phyloP scores from a whole-genome alignment of 176 grass and related monocot species.

The Zizania latifolia region DNA sequence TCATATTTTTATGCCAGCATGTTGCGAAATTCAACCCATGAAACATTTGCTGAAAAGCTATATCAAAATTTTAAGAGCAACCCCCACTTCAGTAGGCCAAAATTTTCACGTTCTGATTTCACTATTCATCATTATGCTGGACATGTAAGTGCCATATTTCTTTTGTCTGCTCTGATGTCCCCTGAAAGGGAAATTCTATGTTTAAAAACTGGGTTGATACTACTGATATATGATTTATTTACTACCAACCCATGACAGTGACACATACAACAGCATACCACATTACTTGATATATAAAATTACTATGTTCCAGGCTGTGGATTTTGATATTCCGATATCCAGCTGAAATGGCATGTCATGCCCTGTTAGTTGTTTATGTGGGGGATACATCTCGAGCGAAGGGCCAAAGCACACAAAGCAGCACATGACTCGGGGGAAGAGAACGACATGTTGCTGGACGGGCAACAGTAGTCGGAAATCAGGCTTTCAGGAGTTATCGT shows the following conservation, averaged over 20 bases:
- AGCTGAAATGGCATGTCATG: not conserved
- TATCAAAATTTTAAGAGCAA: conserved; percentile 89
- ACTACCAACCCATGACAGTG: not conserved
- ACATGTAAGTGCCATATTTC: conserved; percentile 64
- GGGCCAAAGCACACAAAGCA: too few species aligned
- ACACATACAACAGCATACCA: not conserved
- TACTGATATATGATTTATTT: conserved; percentile 4
- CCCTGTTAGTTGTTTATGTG: too few species aligned
- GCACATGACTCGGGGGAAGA: too few species aligned
- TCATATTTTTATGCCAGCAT: conserved; percentile 60
- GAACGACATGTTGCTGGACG: too few species aligned
- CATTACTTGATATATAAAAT: not conserved
- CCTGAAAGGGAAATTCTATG: conserved; percentile 16
- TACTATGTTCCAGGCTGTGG: not conserved
- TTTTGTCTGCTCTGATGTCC: not conserved
- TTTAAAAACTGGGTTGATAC: not conserved
- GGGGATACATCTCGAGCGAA: too few species aligned
- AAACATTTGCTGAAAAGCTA: conserved; percentile 89
- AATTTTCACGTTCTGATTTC: conserved; percentile 88
- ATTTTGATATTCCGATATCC: not conserved
- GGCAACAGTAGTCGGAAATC: too few species aligned
- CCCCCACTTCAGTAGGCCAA: conserved; percentile 79
- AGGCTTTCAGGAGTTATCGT: too few species aligned
- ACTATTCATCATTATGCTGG: conserved; percentile 94
- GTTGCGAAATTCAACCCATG: conserved; percentile 91